Evolutionary conservation across 768 basidiomycete species (phyloP), one percentile per base, ranked within the genome.

Genomic region (Tylopilus subfusipes): DNA sequence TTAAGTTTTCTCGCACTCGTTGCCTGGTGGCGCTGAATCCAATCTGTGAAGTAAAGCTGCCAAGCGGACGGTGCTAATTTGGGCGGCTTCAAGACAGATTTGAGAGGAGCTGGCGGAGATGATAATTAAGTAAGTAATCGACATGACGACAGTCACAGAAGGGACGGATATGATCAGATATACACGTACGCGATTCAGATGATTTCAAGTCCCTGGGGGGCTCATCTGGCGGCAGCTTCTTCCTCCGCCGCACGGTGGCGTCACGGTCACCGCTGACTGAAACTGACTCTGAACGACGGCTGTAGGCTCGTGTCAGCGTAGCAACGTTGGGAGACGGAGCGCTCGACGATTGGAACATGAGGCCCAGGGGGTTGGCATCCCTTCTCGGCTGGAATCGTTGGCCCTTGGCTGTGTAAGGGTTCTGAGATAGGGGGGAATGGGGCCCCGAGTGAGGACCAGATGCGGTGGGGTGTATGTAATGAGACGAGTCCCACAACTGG

Each of bases 1-100:
- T 97, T 96, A 33, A 96, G 81, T 74, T 96, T 96, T 63, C 90
- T 80, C 39, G 81, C 83, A 55, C 84, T 87, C 22, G 82, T 80
- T 55, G 85, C 84, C 72, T 91, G 89, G 68, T 90, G 88, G 64
- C 82, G 81, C 69, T 92, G 88, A 59, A 97, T 93, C 84, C 90
- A 94, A 68, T 96, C 92, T 22, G 93, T 93, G 69, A 97, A 96
- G 73, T 93, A 97, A 42, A 97, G 80, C 71, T 97, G 94, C 94
- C 94, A 97, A 51, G 93, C 91, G 4, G 92, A 94, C 5, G 90
- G 92, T 7, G 94, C 91, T 63, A 93, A 80, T 75, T 94, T 93
- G 45, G 93, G 93, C 19, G 90, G 93, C 40, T 86, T 85, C 54
- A 97, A 77, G 12, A 83, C 72, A 38, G 93, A 93, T 72, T 88